Evolutionary conservation across 1,139 yeast genomes (phyloP), one percentile per base, ranked within the genome.

Genomic region (Debaryomyces sp.): DNA sequence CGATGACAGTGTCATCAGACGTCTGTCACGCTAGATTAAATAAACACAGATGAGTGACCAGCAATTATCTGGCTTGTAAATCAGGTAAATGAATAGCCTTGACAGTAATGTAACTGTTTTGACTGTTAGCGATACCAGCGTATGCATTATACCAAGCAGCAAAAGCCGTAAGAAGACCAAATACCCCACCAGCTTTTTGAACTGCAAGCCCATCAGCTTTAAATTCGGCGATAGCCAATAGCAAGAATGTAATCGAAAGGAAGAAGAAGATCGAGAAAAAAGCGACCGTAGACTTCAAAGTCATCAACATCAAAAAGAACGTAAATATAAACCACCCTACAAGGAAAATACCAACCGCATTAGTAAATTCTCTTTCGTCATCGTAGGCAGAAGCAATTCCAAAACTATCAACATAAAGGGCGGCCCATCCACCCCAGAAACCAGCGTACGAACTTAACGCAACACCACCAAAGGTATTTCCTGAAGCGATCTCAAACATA

Each of bases 391-490:
- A 72, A 18, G 66, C 71, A 53, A 91, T 87, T 43, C 94, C 92
- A 67, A 91, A 91, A 61, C 87, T 78, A 33, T 85, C 83, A 48
- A 85, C 82, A 54, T 81, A 75, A 52, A 91, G 78, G 24, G 94
- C 92, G 53, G 83, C 95, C 68, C 81, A 87, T 39, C 92, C 76
- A 66, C 89, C 77, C 97, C 97, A 91, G 70, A 90, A 91, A 0
- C 94, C 96, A 53, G 96, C 97, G 63, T 75, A 91, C 6, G 95
- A 86, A 22, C 86, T 71, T 51, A 90, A 77, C 3, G 96, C 96
- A 46, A 89, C 81, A 51, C 90, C 96, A 83, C 96, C 97, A 75
- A 90, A 91, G 48, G 96, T 85, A 73, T 90, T 89, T 60, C 91
- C 96, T 37, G 78, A 72, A 21, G 87, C 86, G 58, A 85, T 76